A percentile compares a stretch with the other conserved stretches of the same genome.
Evolutionary conservation across 306 rosid genomes (phyloP).

Genomic region (Adenanthera pavonina): DNA sequence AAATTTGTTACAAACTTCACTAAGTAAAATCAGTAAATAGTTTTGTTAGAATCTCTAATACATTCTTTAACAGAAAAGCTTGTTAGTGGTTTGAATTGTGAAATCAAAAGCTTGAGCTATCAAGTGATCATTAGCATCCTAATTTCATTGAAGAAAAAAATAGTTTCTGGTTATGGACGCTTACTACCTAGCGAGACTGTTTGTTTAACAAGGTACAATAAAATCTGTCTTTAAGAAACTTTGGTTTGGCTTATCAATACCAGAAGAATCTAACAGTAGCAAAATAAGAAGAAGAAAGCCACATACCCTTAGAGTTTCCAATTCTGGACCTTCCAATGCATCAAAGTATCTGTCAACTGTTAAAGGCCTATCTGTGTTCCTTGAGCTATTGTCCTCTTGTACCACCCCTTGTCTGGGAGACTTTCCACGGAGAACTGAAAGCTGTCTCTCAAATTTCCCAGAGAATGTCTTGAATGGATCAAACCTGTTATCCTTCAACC

Average conservation of each 20-base stretch:
- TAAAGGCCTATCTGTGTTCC: constrained; percentile 41
- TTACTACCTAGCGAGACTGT: no score
- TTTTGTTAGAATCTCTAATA: neutral
- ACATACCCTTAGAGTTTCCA: constrained; percentile 69
- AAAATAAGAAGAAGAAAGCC: constrained; percentile 5
- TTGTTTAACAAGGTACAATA: neutral
- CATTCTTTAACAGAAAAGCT: neutral
- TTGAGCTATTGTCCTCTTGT: constrained; percentile 38
- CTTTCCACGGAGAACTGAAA: constrained; percentile 56
- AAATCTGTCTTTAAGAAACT: neutral
- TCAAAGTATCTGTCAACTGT: constrained; percentile 60
- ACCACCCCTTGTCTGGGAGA: constrained; percentile 19
- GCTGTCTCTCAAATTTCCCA: constrained; percentile 63
- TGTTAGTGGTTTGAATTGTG: no score
- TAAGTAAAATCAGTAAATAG: neutral
- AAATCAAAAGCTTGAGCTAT: neutral
- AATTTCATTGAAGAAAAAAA: neutral
- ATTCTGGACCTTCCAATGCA: constrained; percentile 51
- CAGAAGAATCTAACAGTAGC: neutral
- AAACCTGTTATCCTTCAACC: constrained; percentile 54
- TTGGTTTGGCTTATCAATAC: neutral
- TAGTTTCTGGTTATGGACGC: no score
- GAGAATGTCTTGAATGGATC: constrained; percentile 81
- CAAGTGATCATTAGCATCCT: neutral
- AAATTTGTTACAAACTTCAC: neutral